These are phyloP conservation scores for Phytophthora melonis DNA, from an alignment of 352 stramenopile genomes.

Conservation along the genomic window DNA sequence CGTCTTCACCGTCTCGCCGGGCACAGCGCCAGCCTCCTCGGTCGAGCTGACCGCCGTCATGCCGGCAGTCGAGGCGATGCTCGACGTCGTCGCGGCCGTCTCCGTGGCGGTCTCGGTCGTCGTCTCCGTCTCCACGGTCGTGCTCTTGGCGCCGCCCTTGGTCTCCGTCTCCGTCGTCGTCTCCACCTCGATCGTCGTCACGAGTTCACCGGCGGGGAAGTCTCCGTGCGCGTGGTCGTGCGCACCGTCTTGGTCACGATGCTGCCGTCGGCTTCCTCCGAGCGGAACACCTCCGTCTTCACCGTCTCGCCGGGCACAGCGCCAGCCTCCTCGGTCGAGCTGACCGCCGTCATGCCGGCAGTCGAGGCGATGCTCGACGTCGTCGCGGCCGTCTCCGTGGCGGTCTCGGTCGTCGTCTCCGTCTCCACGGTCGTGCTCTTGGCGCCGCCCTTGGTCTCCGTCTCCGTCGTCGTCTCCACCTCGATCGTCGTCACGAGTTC, in stretches of 20 bases:
- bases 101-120: too few species aligned
- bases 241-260: slow-evolving; percentile 8
- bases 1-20: too few species aligned
- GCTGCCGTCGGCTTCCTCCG: slow-evolving; percentile 1
- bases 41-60: not conserved
- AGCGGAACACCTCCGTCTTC: slow-evolving; percentile 14
- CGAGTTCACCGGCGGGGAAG: not conserved
- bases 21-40: too few species aligned
- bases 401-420: slow-evolving; percentile 9
- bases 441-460: not conserved
- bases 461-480: too few species aligned
- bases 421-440: slow-evolving; percentile 1
- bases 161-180: too few species aligned
- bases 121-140: too few species aligned
- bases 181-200: too few species aligned
- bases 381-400: slow-evolving; percentile 4
- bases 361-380: slow-evolving; percentile 4
- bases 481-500: too few species aligned
- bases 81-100: too few species aligned
- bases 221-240: not conserved
- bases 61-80: too few species aligned
- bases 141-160: too few species aligned
- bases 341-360: slow-evolving; percentile 6
- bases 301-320: slow-evolving; percentile 3
- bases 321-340: slow-evolving; percentile 7